phyloP scores from a whole-genome alignment of 1,139 yeast genomes.

The Lodderomyces jiufengensis region DNA sequence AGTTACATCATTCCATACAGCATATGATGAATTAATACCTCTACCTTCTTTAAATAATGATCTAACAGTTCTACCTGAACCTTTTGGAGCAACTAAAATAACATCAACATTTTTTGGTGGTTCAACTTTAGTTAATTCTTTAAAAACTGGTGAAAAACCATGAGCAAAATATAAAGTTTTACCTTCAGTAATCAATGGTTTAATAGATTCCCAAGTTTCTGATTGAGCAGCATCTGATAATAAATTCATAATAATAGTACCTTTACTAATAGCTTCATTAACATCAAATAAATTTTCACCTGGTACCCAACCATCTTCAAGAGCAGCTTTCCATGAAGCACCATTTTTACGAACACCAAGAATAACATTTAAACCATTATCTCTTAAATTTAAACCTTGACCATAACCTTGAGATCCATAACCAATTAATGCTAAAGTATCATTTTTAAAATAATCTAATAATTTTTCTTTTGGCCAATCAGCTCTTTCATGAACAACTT shows the following conservation, averaged over 20 bases:
- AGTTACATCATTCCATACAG: constrained; percentile 98
- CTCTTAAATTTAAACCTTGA: constrained; percentile 98
- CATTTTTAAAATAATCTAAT: constrained; percentile 94
- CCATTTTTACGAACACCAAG: constrained; percentile 98
- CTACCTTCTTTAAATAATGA: constrained; percentile 99
- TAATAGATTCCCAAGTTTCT: constrained; percentile 87
- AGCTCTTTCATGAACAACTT: constrained; percentile 94
- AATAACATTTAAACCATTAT: constrained; percentile 95
- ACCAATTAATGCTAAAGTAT: constrained; percentile 95
- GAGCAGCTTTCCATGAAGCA: constrained; percentile 99
- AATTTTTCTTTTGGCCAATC: constrained; percentile 99
- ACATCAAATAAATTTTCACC: constrained; percentile 97
- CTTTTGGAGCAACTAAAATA: constrained; percentile 99
- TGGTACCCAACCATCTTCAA: constrained; percentile 99
- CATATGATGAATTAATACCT: constrained; percentile 99
- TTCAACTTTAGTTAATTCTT: constrained; percentile 92
- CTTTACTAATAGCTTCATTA: constrained; percentile 84
- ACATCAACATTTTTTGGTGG: constrained; percentile 95
- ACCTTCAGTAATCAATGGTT: constrained; percentile 92
- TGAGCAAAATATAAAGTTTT: constrained; percentile 98
- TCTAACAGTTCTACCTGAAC: constrained; percentile 99
- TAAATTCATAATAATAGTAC: constrained; percentile 96
- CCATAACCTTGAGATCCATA: constrained; percentile 99
- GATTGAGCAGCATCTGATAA: constrained; percentile 99
- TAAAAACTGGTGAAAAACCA: constrained; percentile 99